These are phyloP conservation scores for Alternaria incomplexa DNA, from an alignment of 2,329 filamentous ascomycete species.

Conservation along the genomic window DNA sequence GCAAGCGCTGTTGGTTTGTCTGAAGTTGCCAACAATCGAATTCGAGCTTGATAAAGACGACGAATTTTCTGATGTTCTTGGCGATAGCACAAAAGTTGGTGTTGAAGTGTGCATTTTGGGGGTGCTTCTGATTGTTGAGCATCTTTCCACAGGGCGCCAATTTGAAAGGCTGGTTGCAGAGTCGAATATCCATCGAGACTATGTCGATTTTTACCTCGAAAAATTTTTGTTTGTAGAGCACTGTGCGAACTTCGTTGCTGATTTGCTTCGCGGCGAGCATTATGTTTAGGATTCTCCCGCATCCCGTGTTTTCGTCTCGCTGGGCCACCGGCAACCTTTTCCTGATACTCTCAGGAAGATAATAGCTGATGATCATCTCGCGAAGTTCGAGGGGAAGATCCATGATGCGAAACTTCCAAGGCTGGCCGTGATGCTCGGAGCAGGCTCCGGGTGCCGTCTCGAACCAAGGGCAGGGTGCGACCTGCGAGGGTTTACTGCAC, in stretches of 20 bases:
- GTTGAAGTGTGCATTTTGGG: neutral
- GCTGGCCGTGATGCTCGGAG: neutral
- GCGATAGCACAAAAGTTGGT: neutral
- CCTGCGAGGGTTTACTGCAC: neutral
- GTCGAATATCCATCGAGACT: neutral
- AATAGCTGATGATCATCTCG: neutral
- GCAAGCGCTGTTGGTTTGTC: neutral
- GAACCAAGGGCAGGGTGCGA: neutral
- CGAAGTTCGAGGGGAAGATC: neutral
- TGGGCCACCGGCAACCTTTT: neutral
- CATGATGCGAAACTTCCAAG: neutral
- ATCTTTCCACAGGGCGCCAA: neutral
- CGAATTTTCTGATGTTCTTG: neutral
- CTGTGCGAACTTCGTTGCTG: neutral
- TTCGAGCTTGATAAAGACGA: neutral
- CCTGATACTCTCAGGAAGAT: neutral
- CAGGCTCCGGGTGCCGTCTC: neutral
- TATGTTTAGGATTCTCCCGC: neutral
- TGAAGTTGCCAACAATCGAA: too few species aligned
- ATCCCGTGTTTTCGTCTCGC: neutral
- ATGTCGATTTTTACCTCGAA: neutral
- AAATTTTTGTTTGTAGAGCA: neutral
- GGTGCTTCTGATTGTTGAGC: neutral
- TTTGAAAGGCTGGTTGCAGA: neutral
- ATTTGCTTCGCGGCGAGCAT: neutral